Conservation (phyloP, 106 monocot genomes). For the Phalaenopsis equestris region DNA sequence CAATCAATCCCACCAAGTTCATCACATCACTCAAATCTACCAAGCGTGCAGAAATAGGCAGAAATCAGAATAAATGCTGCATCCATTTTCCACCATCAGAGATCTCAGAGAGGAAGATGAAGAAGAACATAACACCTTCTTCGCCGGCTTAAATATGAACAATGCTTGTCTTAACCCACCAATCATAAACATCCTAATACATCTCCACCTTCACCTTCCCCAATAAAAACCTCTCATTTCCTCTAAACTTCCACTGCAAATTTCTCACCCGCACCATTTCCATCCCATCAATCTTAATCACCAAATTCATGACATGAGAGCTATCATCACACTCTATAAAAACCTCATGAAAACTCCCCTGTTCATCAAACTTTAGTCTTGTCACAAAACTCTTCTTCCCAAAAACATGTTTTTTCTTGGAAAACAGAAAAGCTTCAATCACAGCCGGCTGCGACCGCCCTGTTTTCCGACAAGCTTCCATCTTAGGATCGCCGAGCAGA, state of each 20-base stretch:
- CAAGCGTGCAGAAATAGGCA: slow-evolving; percentile 74
- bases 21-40: slow-evolving; percentile 21
- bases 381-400: slow-evolving; percentile 42
- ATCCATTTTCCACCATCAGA: not conserved
- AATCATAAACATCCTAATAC: too few relatives aligned
- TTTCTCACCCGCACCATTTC: slow-evolving; percentile 41
- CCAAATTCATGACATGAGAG: slow-evolving; percentile 7
- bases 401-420: too few relatives aligned
- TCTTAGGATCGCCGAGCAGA: too few relatives aligned
- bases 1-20: too few relatives aligned
- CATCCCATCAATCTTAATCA: slow-evolving; percentile 47
- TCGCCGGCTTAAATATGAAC: too few relatives aligned
- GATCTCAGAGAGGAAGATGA: not conserved
- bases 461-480: too few relatives aligned
- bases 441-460: too few relatives aligned
- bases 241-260: slow-evolving; percentile 82
- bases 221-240: slow-evolving; percentile 27
- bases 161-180: too few relatives aligned
- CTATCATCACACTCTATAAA: slow-evolving; percentile 21
- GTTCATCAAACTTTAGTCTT: slow-evolving; percentile 42
- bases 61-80: slow-evolving; percentile 7
- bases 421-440: too few relatives aligned
- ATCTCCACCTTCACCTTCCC: too few relatives aligned
- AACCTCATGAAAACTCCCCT: slow-evolving; percentile 35
- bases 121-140: too few relatives aligned